phyloP scores from a whole-genome alignment of 495 filamentous ascomycete species.

The Friedmanniomyces endolithicus region DNA sequence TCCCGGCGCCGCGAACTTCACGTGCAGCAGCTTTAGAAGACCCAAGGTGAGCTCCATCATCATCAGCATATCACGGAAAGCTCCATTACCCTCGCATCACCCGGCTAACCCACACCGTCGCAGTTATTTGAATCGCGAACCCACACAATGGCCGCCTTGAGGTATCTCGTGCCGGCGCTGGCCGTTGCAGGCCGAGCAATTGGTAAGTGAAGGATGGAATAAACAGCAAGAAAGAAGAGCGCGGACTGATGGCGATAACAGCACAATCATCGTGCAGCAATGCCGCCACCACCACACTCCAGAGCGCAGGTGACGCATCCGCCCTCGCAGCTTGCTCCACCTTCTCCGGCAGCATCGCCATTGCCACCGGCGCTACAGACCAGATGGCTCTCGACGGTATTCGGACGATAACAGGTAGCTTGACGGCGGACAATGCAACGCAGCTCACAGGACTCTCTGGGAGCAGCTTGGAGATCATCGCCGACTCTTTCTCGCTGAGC shows the following conservation, averaged over 20 bases:
- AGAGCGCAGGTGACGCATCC: constrained; percentile 59
- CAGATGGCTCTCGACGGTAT: constrained; percentile 45
- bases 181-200: constrained; percentile 51
- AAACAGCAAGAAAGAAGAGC: not conserved
- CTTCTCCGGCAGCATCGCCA: constrained; percentile 56
- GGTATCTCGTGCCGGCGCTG: constrained; percentile 61
- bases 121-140: constrained; percentile 9
- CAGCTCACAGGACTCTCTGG: constrained; percentile 46
- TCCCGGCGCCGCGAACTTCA: not conserved
- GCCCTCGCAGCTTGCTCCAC: constrained; percentile 52
- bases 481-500: constrained; percentile 52
- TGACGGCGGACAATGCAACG: constrained; percentile 48
- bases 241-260: constrained; percentile 11
- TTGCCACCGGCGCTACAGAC: constrained; percentile 42
- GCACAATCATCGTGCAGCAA: constrained; percentile 35
- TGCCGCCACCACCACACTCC: constrained; percentile 44
- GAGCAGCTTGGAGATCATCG: constrained; percentile 38
- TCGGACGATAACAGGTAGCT: constrained; percentile 52
- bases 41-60: constrained; percentile 11
- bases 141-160: constrained; percentile 57
- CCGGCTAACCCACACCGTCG: not conserved
- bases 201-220: constrained; percentile 40
- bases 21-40: constrained; percentile 15
- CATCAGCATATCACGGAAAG: not conserved
- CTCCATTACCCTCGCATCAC: not conserved